Evolutionary conservation across 2,329 filamentous ascomycete species (phyloP).

Genomic region (Laburnicola sp.): DNA sequence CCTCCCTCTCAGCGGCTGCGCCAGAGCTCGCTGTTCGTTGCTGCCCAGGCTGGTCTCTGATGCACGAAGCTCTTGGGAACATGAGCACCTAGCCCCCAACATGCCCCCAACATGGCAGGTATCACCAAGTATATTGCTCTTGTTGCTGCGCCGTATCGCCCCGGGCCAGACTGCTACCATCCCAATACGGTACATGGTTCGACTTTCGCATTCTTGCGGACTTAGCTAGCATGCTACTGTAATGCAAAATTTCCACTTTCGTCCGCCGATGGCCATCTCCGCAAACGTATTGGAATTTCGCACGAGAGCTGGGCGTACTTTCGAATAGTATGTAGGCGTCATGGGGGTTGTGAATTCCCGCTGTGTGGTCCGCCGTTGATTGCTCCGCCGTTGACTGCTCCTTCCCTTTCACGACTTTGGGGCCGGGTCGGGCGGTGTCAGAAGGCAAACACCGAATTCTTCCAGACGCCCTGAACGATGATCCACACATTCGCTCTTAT

Average conservation of each 20-base stretch:
- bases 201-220: not conserved
- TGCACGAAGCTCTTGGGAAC: not conserved
- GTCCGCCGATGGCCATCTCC: too few relatives aligned
- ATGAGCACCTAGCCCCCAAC: constrained; percentile 1
- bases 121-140: constrained; percentile 18
- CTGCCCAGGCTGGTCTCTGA: not conserved
- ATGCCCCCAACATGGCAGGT: constrained; percentile 14
- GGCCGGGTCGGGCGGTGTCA: not conserved
- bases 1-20: not conserved
- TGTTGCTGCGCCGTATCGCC: constrained; percentile 5
- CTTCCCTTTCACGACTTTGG: not conserved
- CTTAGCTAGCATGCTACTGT: not conserved
- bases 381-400: not conserved
- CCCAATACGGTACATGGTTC: not conserved
- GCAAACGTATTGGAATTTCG: not conserved
- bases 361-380: not conserved
- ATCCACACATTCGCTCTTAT: too few relatives aligned
- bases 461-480: not conserved
- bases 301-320: not conserved
- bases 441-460: not conserved
- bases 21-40: not conserved
- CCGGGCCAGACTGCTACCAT: not conserved
- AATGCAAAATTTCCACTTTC: not conserved
- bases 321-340: not conserved
- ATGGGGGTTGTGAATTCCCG: not conserved